phyloP scores from a whole-genome alignment of 139 green algal genomes.

The Auxenochlorella pyrenoidosa region DNA sequence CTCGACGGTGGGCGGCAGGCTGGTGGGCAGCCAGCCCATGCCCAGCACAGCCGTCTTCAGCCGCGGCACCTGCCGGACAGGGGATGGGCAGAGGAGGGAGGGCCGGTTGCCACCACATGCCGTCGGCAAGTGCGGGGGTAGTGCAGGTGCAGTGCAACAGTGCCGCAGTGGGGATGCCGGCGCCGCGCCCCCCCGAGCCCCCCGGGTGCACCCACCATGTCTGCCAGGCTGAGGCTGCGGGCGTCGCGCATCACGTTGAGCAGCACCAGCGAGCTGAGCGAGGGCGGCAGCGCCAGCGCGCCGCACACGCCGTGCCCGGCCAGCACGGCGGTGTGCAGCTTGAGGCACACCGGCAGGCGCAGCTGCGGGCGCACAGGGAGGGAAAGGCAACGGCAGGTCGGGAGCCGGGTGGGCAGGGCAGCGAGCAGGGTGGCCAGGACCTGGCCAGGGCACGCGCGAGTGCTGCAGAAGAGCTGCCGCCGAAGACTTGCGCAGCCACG shows the following conservation, averaged over 20 bases:
- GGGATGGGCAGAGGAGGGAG: not conserved
- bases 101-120: not conserved
- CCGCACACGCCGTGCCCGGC: constrained; percentile 14
- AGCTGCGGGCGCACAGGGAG: not conserved
- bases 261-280: constrained; percentile 7
- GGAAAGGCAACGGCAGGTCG: not conserved
- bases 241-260: constrained; percentile 24
- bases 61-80: constrained; percentile 10
- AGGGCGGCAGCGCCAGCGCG: constrained; percentile 27
- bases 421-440: not conserved
- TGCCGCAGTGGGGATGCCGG: not conserved
- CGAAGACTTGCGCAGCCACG: no score
- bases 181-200: not conserved
- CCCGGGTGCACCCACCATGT: constrained; percentile 9
- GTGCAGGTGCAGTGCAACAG: no score
- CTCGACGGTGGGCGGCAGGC: constrained; percentile 28
- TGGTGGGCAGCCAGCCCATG: constrained; percentile 24
- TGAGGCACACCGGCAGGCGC: constrained; percentile 30
- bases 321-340: constrained; percentile 26
- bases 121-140: no score
- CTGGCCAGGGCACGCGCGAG: no score
- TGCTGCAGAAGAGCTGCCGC: no score
- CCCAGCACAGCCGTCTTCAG: constrained; percentile 26
- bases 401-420: not conserved
- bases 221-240: constrained; percentile 6